A percentile compares a stretch with the other conserved stretches of the same genome.
Conservation (phyloP, 1,284 basidiomycete species). For the Vanrija sp. region DNA sequence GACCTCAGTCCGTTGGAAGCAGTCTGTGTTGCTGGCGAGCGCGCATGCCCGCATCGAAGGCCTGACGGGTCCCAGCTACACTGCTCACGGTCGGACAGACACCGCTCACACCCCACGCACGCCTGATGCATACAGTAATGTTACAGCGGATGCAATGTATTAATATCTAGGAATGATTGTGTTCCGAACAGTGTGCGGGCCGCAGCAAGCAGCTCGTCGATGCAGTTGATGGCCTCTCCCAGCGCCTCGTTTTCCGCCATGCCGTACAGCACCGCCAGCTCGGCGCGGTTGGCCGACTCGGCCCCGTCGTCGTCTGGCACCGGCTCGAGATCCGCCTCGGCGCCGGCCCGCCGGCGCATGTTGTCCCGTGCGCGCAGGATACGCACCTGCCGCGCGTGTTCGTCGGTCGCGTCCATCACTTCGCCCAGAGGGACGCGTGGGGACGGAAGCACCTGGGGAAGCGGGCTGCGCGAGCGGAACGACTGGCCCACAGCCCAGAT, state of each 20-base stretch:
- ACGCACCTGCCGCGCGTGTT: constrained; percentile 29
- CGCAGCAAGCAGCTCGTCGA: constrained; percentile 46
- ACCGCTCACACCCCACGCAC: no score
- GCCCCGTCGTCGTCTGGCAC: constrained; percentile 1
- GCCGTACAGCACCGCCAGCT: constrained; percentile 45
- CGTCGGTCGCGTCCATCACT: constrained; percentile 42
- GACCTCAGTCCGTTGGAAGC: no score
- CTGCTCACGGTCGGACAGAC: no score
- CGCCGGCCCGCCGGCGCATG: not conserved
- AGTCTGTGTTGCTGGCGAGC: no score
- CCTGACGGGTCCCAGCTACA: no score
- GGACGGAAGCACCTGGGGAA: constrained; percentile 53
- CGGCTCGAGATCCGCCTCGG: not conserved
- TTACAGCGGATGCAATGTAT: no score
- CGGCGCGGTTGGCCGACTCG: constrained; percentile 16
- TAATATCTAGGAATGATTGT: constrained; percentile 31
- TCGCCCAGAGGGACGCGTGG: constrained; percentile 46
- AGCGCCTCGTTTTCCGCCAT: constrained; percentile 50
- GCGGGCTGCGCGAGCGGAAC: constrained; percentile 48
- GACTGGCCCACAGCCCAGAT: constrained; percentile 51
- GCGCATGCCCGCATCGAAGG: no score
- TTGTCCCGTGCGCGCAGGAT: constrained; percentile 9
- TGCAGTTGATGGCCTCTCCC: constrained; percentile 38
- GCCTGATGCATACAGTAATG: no score
- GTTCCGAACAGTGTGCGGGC: constrained; percentile 45